These are phyloP conservation scores for Dendrobium huoshanense DNA, from an alignment of 106 monocot species.

Conservation along the genomic window DNA sequence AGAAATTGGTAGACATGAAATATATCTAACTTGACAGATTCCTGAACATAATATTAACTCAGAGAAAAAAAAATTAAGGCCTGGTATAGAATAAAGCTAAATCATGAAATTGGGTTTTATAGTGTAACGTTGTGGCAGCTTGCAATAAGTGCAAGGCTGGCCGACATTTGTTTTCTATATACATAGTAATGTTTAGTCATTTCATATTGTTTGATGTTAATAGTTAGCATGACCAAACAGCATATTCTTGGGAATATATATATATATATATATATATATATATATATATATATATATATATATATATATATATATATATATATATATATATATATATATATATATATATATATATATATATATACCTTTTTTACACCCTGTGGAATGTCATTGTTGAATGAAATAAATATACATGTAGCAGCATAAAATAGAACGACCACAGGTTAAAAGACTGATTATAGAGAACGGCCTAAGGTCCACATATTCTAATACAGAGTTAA, in stretches of 20 bases:
- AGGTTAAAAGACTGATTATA: neutral
- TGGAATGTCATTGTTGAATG: neutral
- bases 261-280: too few relatives aligned
- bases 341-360: too few relatives aligned
- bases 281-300: too few relatives aligned
- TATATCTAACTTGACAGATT: neutral
- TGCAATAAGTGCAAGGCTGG: neutral
- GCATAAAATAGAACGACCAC: neutral
- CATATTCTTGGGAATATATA: neutral
- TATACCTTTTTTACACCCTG: too few relatives aligned
- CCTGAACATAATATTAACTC: neutral
- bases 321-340: too few relatives aligned
- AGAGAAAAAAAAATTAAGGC: neutral
- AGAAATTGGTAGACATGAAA: neutral
- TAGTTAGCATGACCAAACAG: neutral
- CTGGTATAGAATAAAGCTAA: neutral
- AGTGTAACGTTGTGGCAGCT: neutral
- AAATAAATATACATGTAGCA: neutral
- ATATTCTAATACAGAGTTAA: too few relatives aligned
- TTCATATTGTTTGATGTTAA: neutral
- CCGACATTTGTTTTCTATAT: neutral
- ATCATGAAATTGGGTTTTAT: neutral
- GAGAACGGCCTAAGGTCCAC: too few relatives aligned
- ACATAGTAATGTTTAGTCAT: neutral
- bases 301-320: too few relatives aligned